Conservation (phyloP, 169 alveolate species). For the Amoebophrya sp. region DNA sequence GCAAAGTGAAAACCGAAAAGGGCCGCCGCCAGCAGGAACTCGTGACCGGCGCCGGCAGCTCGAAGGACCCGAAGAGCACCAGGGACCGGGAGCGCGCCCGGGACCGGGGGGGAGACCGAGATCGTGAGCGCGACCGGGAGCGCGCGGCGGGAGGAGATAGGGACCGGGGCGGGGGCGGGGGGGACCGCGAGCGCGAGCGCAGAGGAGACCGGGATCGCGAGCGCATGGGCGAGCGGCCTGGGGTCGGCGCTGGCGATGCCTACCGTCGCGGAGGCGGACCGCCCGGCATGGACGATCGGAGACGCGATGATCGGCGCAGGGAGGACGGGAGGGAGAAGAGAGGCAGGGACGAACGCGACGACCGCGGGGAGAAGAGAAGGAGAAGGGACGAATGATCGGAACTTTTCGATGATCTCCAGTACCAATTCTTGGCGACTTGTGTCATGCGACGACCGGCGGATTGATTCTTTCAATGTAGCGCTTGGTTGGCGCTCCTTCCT, state of each 20-base stretch:
- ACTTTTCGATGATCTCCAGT: too few species aligned
- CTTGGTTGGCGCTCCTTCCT: too few species aligned
- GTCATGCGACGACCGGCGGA: too few species aligned
- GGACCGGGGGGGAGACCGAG: constrained; percentile 11
- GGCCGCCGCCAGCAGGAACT: background rate
- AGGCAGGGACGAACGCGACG: too few species aligned
- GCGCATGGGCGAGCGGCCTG: background rate
- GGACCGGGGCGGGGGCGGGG: constrained; percentile 12
- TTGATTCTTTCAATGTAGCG: too few species aligned
- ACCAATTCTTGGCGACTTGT: too few species aligned
- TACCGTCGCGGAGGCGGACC: too few species aligned
- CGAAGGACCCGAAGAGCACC: constrained; percentile 13
- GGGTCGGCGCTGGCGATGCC: background rate
- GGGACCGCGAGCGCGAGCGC: background rate
- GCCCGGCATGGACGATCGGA: background rate
- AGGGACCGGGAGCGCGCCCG: constrained; percentile 23
- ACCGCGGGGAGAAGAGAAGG: too few species aligned
- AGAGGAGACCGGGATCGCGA: background rate
- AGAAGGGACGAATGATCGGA: too few species aligned
- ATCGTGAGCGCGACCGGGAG: constrained; percentile 3
- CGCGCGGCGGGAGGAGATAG: constrained; percentile 20
- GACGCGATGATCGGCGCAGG: background rate
- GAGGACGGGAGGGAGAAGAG: background rate
- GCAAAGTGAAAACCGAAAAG: constrained; percentile 13
- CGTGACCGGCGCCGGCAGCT: background rate